Evolutionary conservation across 495 filamentous ascomycete species (phyloP).

Genomic region (Bacidia gigantensis): DNA sequence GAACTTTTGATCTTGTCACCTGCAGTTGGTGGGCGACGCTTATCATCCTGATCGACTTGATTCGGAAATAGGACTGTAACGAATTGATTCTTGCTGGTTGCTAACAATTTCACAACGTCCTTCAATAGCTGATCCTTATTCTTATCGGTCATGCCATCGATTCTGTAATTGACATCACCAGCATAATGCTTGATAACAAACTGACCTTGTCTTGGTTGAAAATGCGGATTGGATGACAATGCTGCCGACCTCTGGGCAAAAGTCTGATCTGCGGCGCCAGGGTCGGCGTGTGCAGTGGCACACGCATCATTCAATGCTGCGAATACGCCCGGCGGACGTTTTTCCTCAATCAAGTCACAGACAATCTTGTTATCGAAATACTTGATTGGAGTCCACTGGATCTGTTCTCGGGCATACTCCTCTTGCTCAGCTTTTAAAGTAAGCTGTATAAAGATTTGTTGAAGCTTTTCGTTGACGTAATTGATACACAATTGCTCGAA

Average conservation of each 20-base stretch:
- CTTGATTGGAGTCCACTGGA: slow-evolving; percentile 97
- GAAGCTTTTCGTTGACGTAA: slow-evolving; percentile 98
- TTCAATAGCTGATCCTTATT: slow-evolving; percentile 98
- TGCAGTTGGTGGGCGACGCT: slow-evolving; percentile 82
- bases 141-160: slow-evolving; percentile 98
- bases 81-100: slow-evolving; percentile 69
- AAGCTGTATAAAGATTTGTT: slow-evolving; percentile 98
- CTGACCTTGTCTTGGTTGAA: slow-evolving; percentile 82
- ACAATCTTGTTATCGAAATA: slow-evolving; percentile 99
- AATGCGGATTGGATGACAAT: slow-evolving; percentile 75
- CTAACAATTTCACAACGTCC: slow-evolving; percentile 79
- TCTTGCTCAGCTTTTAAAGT: slow-evolving; percentile 96
- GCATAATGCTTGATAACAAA: slow-evolving; percentile 99
- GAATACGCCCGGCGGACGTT: slow-evolving; percentile 84
- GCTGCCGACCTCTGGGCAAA: slow-evolving; percentile 87
- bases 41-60: slow-evolving; percentile 90
- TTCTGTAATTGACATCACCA: slow-evolving; percentile 89
- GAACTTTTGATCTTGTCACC: slow-evolving; percentile 96
- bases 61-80: slow-evolving; percentile 81
- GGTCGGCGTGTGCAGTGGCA: slow-evolving; percentile 90
- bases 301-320: slow-evolving; percentile 95
- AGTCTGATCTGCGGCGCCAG: slow-evolving; percentile 83
- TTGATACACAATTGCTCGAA: slow-evolving; percentile 99
- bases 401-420: slow-evolving; percentile 91
- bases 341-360: slow-evolving; percentile 91